These are phyloP conservation scores for Apiospora saccharicola DNA, from an alignment of 2,329 filamentous ascomycete species.

Conservation along the genomic window DNA sequence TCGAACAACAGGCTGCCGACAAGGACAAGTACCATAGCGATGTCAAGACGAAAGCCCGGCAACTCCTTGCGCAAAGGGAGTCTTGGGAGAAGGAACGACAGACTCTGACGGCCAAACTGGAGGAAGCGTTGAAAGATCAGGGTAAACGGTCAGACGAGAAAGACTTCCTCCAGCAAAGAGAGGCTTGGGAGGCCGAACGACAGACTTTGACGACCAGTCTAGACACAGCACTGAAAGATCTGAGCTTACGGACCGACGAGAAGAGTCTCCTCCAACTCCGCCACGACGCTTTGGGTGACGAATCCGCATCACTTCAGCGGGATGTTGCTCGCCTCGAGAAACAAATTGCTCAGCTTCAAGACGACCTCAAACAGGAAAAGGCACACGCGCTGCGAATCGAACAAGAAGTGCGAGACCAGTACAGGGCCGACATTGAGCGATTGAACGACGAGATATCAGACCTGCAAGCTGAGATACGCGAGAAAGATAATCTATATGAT, in stretches of 20 bases:
- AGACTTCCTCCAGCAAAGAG: conserved; percentile 52
- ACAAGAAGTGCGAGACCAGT: conserved; percentile 62
- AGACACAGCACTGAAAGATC: conserved; percentile 64
- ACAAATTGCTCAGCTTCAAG: conserved; percentile 56
- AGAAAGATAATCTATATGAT: conserved; percentile 74
- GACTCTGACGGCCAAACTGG: conserved; percentile 57
- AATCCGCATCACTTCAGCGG: conserved; percentile 71
- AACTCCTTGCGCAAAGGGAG: conserved; percentile 53
- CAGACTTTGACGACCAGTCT: conserved; percentile 57
- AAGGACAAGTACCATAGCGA: conserved; percentile 56
- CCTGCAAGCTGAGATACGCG: conserved; percentile 69
- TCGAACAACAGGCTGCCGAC: conserved; percentile 59
- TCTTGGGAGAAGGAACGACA: conserved; percentile 47
- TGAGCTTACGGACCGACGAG: conserved; percentile 67
- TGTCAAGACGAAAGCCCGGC: conserved; percentile 53
- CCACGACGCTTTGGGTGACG: conserved; percentile 70
- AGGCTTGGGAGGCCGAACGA: conserved; percentile 48
- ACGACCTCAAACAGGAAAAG: conserved; percentile 60
- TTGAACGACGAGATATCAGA: conserved; percentile 63
- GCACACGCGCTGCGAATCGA: conserved; percentile 67
- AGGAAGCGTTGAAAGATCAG: conserved; percentile 60
- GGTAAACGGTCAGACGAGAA: conserved; percentile 54
- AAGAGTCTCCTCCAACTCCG: conserved; percentile 74
- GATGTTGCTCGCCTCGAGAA: conserved; percentile 63
- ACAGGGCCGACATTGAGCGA: conserved; percentile 61